Percentiles rank a stretch among this genome's conserved stretches.
Conservation (phyloP, 2,329 filamentous ascomycete genomes). For the Parasarocladium wereldwijsianum region DNA sequence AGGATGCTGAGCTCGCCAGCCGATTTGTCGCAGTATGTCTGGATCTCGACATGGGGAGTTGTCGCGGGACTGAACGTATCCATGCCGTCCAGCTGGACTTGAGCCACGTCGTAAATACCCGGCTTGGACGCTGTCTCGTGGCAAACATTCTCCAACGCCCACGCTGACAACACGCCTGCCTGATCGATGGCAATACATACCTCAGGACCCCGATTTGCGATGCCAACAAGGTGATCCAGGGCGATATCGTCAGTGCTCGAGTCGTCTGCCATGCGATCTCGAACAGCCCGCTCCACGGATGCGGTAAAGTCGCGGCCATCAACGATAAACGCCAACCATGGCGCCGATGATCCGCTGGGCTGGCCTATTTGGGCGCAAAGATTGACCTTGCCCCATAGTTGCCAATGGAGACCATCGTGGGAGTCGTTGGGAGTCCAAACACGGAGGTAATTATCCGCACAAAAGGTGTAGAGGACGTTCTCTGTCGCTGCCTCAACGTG, state of each 20-base stretch:
- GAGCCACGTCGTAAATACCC: conserved; percentile 74
- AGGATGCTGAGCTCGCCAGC: conserved; percentile 57
- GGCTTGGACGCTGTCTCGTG: conserved; percentile 49
- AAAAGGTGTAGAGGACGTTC: conserved; percentile 83
- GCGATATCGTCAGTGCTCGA: conserved; percentile 52
- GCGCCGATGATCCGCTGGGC: conserved; percentile 8
- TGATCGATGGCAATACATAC: conserved; percentile 76
- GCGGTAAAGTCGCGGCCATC: conserved; percentile 66
- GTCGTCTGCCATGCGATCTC: conserved; percentile 37
- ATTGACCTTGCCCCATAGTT: conserved; percentile 71
- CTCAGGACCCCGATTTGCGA: conserved; percentile 75
- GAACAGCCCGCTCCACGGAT: conserved; percentile 63
- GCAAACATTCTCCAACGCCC: conserved; percentile 80
- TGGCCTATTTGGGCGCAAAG: conserved; percentile 53
- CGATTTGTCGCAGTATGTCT: conserved; percentile 54
- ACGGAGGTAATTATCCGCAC: conserved; percentile 63
- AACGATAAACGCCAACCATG: conserved; percentile 53
- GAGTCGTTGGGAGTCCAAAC: conserved; percentile 72
- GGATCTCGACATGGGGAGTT: conserved; percentile 47
- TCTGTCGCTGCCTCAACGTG: conserved; percentile 66
- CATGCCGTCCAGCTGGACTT: conserved; percentile 47
- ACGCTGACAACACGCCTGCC: conserved; percentile 76
- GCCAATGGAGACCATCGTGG: conserved; percentile 55
- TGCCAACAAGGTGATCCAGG: conserved; percentile 69
- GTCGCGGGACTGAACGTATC: conserved; percentile 22